Evolutionary conservation across 2,329 filamentous ascomycete genomes (phyloP).

Genomic region (Botryotinia convoluta): DNA sequence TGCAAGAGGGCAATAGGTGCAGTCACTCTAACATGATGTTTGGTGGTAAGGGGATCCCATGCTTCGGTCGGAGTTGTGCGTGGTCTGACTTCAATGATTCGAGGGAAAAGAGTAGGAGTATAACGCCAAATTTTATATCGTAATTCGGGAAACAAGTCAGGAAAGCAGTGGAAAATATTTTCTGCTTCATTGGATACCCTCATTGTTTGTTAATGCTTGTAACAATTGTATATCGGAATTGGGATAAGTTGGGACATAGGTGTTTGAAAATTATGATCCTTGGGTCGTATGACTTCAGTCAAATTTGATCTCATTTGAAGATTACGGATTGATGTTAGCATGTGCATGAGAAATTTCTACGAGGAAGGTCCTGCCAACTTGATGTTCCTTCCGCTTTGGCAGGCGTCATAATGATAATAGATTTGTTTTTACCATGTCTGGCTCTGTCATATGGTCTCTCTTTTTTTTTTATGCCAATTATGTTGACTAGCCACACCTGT

Average conservation of each 20-base stretch:
- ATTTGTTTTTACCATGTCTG: not conserved
- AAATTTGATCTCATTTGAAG: not conserved
- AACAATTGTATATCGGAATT: not conserved
- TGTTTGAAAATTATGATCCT: not conserved
- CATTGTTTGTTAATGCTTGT: not conserved
- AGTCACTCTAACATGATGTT: not conserved
- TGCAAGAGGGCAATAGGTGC: not conserved
- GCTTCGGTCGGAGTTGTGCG: not conserved
- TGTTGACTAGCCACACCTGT: not conserved
- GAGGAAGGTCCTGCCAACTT: not conserved
- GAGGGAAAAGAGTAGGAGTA: not conserved
- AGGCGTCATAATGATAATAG: too few species aligned
- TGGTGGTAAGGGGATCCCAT: constrained; percentile 11
- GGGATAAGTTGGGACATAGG: not conserved
- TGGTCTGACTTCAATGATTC: constrained; percentile 15
- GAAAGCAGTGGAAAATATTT: not conserved
- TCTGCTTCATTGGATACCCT: not conserved
- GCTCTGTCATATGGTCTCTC: too few species aligned
- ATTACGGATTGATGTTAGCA: not conserved
- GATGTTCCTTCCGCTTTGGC: not conserved
- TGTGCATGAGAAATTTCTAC: not conserved
- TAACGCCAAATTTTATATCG: not conserved
- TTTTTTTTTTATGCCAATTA: not conserved
- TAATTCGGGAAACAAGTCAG: not conserved
- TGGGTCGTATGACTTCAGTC: not conserved